Conservation (phyloP, 345 rosid genomes). For the Brassica cretica region DNA sequence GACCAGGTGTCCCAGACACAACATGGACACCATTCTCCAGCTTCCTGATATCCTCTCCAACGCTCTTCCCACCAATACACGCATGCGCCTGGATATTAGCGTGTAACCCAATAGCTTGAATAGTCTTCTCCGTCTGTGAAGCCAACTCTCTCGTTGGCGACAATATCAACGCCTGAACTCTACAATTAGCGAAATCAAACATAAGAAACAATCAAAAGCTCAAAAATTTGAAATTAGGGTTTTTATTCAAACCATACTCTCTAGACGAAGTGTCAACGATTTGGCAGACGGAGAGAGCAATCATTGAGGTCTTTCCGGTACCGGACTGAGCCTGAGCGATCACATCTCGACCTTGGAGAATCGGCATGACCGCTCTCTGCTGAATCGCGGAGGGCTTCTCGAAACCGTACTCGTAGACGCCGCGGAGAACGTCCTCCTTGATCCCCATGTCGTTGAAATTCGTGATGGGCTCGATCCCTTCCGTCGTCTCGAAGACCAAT, state of each 20-base stretch:
- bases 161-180: conserved; percentile 94
- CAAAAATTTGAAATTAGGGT: conserved; percentile 31
- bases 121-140: conserved; percentile 81
- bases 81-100: conserved; percentile 84
- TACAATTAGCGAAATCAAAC: conserved; percentile 19
- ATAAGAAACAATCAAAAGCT: neutral
- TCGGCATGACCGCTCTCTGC: conserved; percentile 93
- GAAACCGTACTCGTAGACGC: conserved; percentile 82
- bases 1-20: conserved; percentile 97
- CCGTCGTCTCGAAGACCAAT: conserved; percentile 82
- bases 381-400: conserved; percentile 97
- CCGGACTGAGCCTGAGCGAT: conserved; percentile 99
- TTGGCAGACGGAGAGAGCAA: conserved; percentile 93
- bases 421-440: conserved; percentile 76
- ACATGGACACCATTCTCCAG: conserved; percentile 54
- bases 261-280: conserved; percentile 64
- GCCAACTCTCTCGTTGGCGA: conserved; percentile 98
- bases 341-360: conserved; percentile 85
- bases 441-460: conserved; percentile 87
- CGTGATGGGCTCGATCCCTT: conserved; percentile 81
- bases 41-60: conserved; percentile 95
- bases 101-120: conserved; percentile 68
- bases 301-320: conserved; percentile 95
- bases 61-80: conserved; percentile 92
- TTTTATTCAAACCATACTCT: conserved; percentile 54